These are phyloP conservation scores for Jatropha podagrica DNA, from an alignment of 441 rosid genomes.

Conservation along the genomic window DNA sequence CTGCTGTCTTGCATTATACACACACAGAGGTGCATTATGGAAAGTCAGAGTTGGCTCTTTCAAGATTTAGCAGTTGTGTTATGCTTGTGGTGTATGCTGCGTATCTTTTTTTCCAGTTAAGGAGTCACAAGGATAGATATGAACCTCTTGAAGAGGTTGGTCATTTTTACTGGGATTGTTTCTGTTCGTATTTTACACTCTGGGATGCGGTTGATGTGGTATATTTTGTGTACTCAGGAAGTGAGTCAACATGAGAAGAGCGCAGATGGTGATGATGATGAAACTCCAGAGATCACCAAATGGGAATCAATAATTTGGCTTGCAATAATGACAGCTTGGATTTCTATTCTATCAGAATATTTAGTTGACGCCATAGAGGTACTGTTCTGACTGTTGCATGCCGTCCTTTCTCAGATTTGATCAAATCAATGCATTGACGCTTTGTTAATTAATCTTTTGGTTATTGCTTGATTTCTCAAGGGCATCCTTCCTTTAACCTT, in stretches of 20 bases:
- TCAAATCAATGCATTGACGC: neutral
- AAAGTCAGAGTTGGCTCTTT: constrained; percentile 87
- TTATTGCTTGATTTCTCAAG: constrained; percentile 12
- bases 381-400: neutral
- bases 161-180: constrained; percentile 8
- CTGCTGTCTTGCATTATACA: constrained; percentile 89
- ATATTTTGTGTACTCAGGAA: constrained; percentile 49
- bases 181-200: neutral
- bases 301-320: constrained; percentile 93
- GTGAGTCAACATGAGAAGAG: constrained; percentile 44
- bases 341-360: constrained; percentile 89
- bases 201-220: constrained; percentile 1
- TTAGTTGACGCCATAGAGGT: constrained; percentile 92
- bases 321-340: constrained; percentile 84
- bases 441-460: neutral
- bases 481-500: neutral
- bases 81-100: constrained; percentile 92
- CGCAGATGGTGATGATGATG: constrained; percentile 42
- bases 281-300: constrained; percentile 75
- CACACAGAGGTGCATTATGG: constrained; percentile 90
- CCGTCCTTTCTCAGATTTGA: neutral
- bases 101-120: constrained; percentile 82
- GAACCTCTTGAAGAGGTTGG: constrained; percentile 65
- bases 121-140: constrained; percentile 54
- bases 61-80: constrained; percentile 94